These are phyloP conservation scores for Dactylellina leptospora DNA, from an alignment of 2,329 filamentous ascomycete species.

Conservation along the genomic window DNA sequence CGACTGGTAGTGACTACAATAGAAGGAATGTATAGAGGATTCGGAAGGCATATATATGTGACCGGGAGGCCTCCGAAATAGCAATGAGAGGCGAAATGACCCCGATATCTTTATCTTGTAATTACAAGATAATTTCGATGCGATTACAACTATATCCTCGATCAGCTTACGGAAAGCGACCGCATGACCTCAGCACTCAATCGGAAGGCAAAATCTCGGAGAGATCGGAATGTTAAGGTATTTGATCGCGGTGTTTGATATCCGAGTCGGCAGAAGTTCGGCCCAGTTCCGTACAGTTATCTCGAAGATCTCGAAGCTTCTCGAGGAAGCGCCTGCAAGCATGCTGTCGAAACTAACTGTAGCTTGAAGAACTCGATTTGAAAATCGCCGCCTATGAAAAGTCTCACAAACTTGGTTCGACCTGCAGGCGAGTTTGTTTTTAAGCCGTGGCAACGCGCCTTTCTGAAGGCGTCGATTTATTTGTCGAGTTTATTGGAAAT, in stretches of 20 bases:
- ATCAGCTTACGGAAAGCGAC: background rate
- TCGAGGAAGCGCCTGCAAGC: too few species aligned
- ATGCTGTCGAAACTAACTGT: too few species aligned
- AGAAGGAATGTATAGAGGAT: background rate
- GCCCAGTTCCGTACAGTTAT: too few species aligned
- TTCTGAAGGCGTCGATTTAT: background rate
- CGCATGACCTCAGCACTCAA: background rate
- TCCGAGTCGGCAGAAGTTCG: too few species aligned
- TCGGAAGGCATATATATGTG: conserved; percentile 30
- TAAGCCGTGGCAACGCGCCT: conserved; percentile 20
- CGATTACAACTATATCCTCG: background rate
- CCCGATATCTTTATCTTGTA: too few species aligned
- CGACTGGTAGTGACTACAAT: background rate
- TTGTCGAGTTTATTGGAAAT: background rate
- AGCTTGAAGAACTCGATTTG: too few species aligned
- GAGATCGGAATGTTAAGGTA: background rate
- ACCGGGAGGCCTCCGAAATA: conserved; percentile 5
- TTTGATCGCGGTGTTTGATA: conserved; percentile 1
- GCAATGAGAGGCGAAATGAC: conserved; percentile 20
- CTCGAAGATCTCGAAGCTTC: too few species aligned
- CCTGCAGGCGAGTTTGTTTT: too few species aligned
- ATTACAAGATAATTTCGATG: too few species aligned
- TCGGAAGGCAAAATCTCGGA: background rate
- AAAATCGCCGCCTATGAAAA: background rate
- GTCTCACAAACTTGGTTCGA: too few species aligned